phyloP scores from a whole-genome alignment of 2,329 filamentous ascomycete species.

The Aspergillus tubingensis region DNA sequence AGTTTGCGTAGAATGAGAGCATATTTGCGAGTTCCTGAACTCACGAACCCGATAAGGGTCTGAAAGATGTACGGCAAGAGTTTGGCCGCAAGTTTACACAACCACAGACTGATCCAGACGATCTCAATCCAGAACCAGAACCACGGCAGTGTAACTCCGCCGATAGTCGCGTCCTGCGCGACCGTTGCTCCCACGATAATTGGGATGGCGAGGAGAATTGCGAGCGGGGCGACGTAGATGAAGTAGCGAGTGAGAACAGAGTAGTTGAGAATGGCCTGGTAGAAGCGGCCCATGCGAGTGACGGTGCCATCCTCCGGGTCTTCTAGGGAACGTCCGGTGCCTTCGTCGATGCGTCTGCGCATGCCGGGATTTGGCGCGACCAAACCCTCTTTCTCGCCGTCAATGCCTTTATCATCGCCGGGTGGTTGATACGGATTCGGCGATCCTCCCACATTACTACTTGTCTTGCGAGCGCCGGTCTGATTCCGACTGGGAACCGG shows the following conservation, averaged over 20 bases:
- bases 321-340: slow-evolving; percentile 36
- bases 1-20: slow-evolving; percentile 59
- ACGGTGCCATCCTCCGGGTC: slow-evolving; percentile 56
- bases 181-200: slow-evolving; percentile 63
- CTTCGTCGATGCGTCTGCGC: slow-evolving; percentile 36
- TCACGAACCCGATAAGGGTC: slow-evolving; percentile 63
- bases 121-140: slow-evolving; percentile 68
- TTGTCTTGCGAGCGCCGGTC: slow-evolving; percentile 46
- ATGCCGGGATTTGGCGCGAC: slow-evolving; percentile 26
- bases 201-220: slow-evolving; percentile 60
- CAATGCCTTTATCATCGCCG: slow-evolving; percentile 27
- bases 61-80: slow-evolving; percentile 63
- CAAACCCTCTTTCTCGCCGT: slow-evolving; percentile 35
- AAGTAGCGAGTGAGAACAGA: slow-evolving; percentile 65
- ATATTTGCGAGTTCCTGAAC: slow-evolving; percentile 66
- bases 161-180: slow-evolving; percentile 52
- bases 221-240: slow-evolving; percentile 62
- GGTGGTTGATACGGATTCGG: slow-evolving; percentile 34
- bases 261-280: slow-evolving; percentile 63
- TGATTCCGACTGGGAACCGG: slow-evolving; percentile 54
- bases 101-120: slow-evolving; percentile 65
- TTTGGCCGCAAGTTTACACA: slow-evolving; percentile 61
- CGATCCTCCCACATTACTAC: slow-evolving; percentile 33
- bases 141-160: slow-evolving; percentile 59
- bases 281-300: slow-evolving; percentile 61